These are phyloP conservation scores for Keithomyces neogunnii DNA, from an alignment of 2,329 filamentous ascomycete genomes.

Conservation along the genomic window DNA sequence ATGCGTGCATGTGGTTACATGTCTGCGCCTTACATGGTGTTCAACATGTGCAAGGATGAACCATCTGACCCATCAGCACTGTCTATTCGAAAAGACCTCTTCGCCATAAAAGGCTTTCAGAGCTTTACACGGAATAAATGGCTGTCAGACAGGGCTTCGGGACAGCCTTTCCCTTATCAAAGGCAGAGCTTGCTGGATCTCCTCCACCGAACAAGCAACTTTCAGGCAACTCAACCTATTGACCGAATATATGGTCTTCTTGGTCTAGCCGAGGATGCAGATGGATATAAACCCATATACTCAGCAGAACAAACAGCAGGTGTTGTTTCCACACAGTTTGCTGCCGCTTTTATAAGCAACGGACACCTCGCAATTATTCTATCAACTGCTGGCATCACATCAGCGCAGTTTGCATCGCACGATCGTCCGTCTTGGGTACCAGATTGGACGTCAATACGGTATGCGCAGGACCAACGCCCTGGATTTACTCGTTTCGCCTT, in stretches of 20 bases:
- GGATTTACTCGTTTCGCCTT: slow-evolving; percentile 4
- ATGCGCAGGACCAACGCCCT: slow-evolving; percentile 1
- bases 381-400: slow-evolving; percentile 4
- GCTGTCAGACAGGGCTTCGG: slow-evolving; percentile 1
- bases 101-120: slow-evolving; percentile 5
- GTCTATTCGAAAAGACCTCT: slow-evolving; percentile 5
- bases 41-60: slow-evolving; percentile 1
- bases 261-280: slow-evolving; percentile 6
- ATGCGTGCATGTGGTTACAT: slow-evolving; percentile 8
- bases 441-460: slow-evolving; percentile 6
- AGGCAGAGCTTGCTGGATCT: slow-evolving; percentile 2
- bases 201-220: slow-evolving; percentile 5
- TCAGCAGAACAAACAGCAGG: slow-evolving; percentile 3
- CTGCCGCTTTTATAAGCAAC: slow-evolving; percentile 4
- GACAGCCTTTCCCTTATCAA: slow-evolving; percentile 5
- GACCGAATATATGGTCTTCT: slow-evolving; percentile 6
- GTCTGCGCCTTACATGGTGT: slow-evolving; percentile 6
- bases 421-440: slow-evolving; percentile 7
- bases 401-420: neutral
- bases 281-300: slow-evolving; percentile 5
- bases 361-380: slow-evolving; percentile 4
- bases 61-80: slow-evolving; percentile 1
- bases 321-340: slow-evolving; percentile 6
- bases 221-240: slow-evolving; percentile 3
- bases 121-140: neutral